Base-by-base conservation (phyloP, 768 basidiomycete genomes). In the Trametes sanguinea region DNA sequence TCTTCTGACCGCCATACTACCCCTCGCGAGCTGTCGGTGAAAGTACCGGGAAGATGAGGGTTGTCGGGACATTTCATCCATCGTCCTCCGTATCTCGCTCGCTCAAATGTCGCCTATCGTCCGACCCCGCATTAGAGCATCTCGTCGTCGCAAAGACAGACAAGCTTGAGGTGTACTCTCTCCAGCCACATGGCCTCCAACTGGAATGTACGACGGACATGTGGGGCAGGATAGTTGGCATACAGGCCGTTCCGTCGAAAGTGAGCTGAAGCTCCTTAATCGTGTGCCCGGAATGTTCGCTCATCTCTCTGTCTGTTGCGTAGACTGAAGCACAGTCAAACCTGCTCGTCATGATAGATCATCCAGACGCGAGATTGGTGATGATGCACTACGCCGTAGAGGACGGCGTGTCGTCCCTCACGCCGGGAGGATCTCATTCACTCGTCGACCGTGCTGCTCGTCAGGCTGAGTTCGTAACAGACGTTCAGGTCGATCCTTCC, bases 51-150 rank as follows among this genome's bases (percentile, higher is more conserved):
- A 39, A 4, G 57, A 83, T 83, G 83, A 81, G 79, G 61, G 72
- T 92, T 62, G 80, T 92, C 35, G 82, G 86, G 9, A 93, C 92
- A 6, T 91, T 92, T 71, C 89, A 92, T 71, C 81, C 80, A 4
- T 82, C 90, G 2, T 89, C 92, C 1, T 88, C 92, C 1, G 87
- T 92, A 51, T 65, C 85, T 8, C 79, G 78, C 64, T 92, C 90
- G 32, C 69, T 88, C 29, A 91, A 85, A 78, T 91, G 87, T 73
- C 76, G 75, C 5, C 79, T 94, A n/a, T 74, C 81, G 3, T 72
- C 81, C 6, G 75, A 80, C 64, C 54, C 68, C 6, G 77, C 78
- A 47, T 73, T 81, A 9, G 85, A 90, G 46, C 83, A 87, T 69
- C 82, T 94, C 39, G 84, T 88, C 30, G 78, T 91, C 39, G 87